Evolutionary conservation across 805 yeast species (phyloP).

Genomic region (Lipomyces starkeyi): DNA sequence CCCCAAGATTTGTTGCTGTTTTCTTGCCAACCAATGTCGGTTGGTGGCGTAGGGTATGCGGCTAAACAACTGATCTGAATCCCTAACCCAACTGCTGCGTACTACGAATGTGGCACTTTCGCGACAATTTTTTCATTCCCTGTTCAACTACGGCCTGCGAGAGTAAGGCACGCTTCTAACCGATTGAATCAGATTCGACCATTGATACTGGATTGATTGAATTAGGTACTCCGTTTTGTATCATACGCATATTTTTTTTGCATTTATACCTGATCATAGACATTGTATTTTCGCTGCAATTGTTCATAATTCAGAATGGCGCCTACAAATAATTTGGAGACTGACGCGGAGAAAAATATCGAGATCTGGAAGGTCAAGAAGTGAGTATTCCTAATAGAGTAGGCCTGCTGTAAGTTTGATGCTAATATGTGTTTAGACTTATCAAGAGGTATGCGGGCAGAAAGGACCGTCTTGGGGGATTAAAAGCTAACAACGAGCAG

Average conservation of each 20-base stretch:
- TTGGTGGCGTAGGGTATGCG: not conserved
- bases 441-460: constrained; percentile 41
- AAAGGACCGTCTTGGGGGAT: no score
- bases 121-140: not conserved
- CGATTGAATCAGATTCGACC: not conserved
- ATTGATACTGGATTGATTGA: not conserved
- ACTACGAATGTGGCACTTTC: not conserved
- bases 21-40: no score
- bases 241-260: not conserved
- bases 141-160: not conserved
- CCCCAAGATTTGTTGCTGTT: no score
- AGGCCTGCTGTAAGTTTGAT: not conserved
- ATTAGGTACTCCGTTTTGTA: not conserved
- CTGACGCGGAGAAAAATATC: constrained; percentile 93
- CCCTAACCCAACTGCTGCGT: not conserved
- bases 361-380: constrained; percentile 99
- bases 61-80: not conserved
- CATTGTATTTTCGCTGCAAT: not conserved
- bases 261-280: not conserved
- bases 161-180: not conserved
- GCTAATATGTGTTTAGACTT: constrained; percentile 37
- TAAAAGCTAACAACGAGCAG: constrained; percentile 45
- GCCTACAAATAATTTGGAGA: constrained; percentile 47
- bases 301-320: not conserved
- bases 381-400: constrained; percentile 46